These are phyloP conservation scores for Sanghuangporus baumii DNA, from an alignment of 1,284 basidiomycete species.

Conservation along the genomic window DNA sequence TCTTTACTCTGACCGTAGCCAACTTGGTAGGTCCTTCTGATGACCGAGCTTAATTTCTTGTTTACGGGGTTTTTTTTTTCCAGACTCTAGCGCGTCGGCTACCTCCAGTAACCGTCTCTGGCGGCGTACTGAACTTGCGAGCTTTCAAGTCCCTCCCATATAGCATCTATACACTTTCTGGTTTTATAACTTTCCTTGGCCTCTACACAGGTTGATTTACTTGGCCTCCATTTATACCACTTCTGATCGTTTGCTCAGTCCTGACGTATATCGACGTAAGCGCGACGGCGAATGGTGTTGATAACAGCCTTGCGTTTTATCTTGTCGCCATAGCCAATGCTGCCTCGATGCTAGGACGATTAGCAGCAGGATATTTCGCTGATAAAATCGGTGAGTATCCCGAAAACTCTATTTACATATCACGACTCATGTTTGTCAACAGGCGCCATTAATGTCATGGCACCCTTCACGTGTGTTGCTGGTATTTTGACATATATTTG, in stretches of 20 bases:
- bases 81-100: slow-evolving; percentile 25
- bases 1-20: slow-evolving; percentile 21
- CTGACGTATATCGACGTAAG: slow-evolving; percentile 45
- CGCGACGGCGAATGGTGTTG: slow-evolving; percentile 35
- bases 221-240: not conserved
- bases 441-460: slow-evolving; percentile 25
- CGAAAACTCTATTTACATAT: not conserved
- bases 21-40: slow-evolving; percentile 21
- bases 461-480: slow-evolving; percentile 27
- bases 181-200: slow-evolving; percentile 26
- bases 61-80: not conserved
- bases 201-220: slow-evolving; percentile 24
- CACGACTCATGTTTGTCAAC: not conserved
- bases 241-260: slow-evolving; percentile 25
- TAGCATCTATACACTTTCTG: slow-evolving; percentile 22
- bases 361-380: slow-evolving; percentile 33
- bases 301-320: slow-evolving; percentile 43
- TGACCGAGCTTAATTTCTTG: not conserved
- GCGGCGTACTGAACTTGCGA: slow-evolving; percentile 26
- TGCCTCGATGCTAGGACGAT: slow-evolving; percentile 36
- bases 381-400: slow-evolving; percentile 35
- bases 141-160: slow-evolving; percentile 25
- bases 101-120: slow-evolving; percentile 24
- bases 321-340: slow-evolving; percentile 47
- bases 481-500: slow-evolving; percentile 27